These are phyloP conservation scores for Aspergillus transmontanensis DNA, from an alignment of 2,329 filamentous ascomycete species.

Conservation along the genomic window DNA sequence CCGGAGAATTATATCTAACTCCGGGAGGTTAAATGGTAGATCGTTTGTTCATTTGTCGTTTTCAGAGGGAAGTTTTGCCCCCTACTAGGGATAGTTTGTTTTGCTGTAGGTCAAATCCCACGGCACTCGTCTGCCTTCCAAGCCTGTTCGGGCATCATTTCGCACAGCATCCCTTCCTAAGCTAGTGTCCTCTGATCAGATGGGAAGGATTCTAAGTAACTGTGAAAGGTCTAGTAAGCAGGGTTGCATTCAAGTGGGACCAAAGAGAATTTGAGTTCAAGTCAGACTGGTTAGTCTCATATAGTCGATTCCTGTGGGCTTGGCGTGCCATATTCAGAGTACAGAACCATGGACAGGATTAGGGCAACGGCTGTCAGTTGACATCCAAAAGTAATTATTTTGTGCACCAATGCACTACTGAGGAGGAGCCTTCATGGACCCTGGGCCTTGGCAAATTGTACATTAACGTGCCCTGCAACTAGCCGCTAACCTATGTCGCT, in stretches of 20 bases:
- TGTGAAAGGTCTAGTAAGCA: not conserved
- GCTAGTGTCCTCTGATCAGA: not conserved
- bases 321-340: not conserved
- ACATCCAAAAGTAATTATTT: not conserved
- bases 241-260: not conserved
- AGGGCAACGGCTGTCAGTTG: not conserved
- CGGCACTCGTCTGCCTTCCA: not conserved
- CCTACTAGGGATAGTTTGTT: not conserved
- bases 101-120: not conserved
- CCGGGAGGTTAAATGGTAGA: not conserved
- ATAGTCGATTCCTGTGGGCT: not conserved
- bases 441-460: not conserved
- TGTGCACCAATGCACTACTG: not conserved
- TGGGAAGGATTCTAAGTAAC: not conserved
- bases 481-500: not conserved
- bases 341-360: not conserved
- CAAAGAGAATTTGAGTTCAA: not conserved
- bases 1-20: not conserved
- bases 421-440: not conserved
- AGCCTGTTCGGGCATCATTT: not conserved
- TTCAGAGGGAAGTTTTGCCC: not conserved
- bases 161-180: not conserved
- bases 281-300: not conserved
- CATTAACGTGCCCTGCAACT: not conserved
- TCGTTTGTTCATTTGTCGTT: not conserved